phyloP scores from a whole-genome alignment of 2,329 filamentous ascomycete genomes.

The Fusarium robinianum region DNA sequence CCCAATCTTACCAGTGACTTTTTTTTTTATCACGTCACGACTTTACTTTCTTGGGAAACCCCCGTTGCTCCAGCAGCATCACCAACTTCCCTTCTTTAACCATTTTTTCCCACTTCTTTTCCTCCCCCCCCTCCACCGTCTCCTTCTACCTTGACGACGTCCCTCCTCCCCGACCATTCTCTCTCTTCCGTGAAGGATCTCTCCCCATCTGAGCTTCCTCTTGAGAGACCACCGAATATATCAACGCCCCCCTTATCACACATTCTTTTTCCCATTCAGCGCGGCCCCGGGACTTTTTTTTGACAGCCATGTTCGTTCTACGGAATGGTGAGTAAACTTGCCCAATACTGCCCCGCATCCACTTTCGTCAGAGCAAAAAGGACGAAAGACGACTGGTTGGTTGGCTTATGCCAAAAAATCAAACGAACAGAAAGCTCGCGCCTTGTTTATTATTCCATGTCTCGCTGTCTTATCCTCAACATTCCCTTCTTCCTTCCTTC shows the following conservation, averaged over 20 bases:
- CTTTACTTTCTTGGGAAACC: constrained; percentile 16
- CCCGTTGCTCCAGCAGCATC: constrained; percentile 26
- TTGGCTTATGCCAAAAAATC: too few relatives aligned
- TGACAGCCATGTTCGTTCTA: constrained; percentile 45
- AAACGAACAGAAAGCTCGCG: too few relatives aligned
- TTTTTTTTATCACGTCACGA: constrained; percentile 27
- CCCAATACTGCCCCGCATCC: constrained; percentile 24
- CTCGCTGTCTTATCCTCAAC: too few relatives aligned
- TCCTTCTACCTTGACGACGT: constrained; percentile 5
- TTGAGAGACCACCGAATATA: constrained; percentile 2
- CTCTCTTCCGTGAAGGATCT: constrained; percentile 4
- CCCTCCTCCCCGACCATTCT: too few relatives aligned
- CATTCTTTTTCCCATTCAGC: constrained; percentile 1
- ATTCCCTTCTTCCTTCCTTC: background rate
- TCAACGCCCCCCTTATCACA: background rate
- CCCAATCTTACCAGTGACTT: too few relatives aligned
- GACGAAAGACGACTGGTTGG: constrained; percentile 6
- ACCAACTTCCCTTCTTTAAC: constrained; percentile 11
- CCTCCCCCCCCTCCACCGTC: constrained; percentile 3
- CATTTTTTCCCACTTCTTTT: constrained; percentile 5
- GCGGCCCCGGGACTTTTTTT: background rate
- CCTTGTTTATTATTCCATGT: too few relatives aligned
- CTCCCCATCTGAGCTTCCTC: too few relatives aligned
- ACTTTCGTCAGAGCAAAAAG: constrained; percentile 11
- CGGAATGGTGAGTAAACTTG: constrained; percentile 44